These are phyloP conservation scores for Sanguinoderma infundibulare DNA, from an alignment of 1,284 basidiomycete species.

Conservation along the genomic window DNA sequence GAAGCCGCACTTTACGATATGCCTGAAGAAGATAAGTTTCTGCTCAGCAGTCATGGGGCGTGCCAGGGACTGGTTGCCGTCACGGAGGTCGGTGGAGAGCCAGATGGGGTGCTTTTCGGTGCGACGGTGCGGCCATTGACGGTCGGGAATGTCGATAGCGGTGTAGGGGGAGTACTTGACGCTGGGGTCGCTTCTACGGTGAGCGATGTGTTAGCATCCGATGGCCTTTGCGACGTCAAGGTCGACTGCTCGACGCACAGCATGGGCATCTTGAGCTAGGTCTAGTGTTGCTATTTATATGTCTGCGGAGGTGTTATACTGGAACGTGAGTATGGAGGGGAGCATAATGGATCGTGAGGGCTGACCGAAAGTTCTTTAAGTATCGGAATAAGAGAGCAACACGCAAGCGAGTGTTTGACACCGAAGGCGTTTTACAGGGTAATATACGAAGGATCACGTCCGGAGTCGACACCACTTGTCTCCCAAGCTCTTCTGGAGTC, in stretches of 20 bases:
- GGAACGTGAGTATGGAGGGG: too few relatives aligned
- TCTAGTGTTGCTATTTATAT: too few relatives aligned
- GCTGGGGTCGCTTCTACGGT: conserved; percentile 75
- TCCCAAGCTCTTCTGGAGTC: too few relatives aligned
- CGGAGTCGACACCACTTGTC: too few relatives aligned
- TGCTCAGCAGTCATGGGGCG: conserved; percentile 96
- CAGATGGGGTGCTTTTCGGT: conserved; percentile 88
- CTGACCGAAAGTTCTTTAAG: too few relatives aligned
- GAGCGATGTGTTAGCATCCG: not conserved
- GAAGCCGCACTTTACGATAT: conserved; percentile 88
- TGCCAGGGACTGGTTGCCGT: conserved; percentile 95
- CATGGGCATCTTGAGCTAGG: conserved; percentile 1
- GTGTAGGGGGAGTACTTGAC: conserved; percentile 88
- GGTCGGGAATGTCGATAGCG: conserved; percentile 77
- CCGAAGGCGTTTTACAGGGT: too few relatives aligned
- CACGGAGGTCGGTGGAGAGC: conserved; percentile 96
- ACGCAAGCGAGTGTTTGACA: too few relatives aligned
- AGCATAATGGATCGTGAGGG: too few relatives aligned
- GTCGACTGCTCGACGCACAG: not conserved
- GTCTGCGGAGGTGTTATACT: too few relatives aligned
- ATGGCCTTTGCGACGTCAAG: not conserved
- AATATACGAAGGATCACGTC: too few relatives aligned
- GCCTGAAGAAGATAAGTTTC: conserved; percentile 92
- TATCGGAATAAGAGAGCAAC: too few relatives aligned
- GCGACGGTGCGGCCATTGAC: conserved; percentile 91